These are phyloP conservation scores for Fusarium sp. DNA, from an alignment of 2,329 filamentous ascomycete species.

Conservation along the genomic window DNA sequence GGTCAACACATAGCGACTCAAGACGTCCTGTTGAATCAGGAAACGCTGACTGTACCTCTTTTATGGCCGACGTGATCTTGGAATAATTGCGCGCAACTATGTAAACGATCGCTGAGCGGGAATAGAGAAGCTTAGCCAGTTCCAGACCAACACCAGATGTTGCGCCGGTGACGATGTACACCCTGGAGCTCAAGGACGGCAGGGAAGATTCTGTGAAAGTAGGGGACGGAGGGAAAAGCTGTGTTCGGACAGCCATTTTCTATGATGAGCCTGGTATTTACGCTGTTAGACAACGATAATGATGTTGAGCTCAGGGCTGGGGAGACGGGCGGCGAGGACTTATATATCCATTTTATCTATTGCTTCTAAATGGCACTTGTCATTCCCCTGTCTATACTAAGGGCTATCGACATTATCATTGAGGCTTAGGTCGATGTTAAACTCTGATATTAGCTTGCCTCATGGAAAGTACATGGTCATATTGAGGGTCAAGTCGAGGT, in stretches of 20 bases:
- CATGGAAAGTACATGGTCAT: not conserved
- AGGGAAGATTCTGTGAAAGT: constrained; percentile 29
- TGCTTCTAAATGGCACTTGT: not conserved
- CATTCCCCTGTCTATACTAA: not conserved
- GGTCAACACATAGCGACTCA: constrained; percentile 20
- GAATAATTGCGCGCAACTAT: constrained; percentile 16
- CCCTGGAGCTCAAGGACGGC: constrained; percentile 8
- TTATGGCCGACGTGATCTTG: constrained; percentile 17
- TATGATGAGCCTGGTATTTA: not conserved
- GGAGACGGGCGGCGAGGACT: not conserved
- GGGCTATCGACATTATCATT: not conserved
- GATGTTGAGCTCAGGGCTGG: not conserved
- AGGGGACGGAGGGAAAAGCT: constrained; percentile 28
- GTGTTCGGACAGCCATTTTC: constrained; percentile 20
- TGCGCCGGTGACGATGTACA: constrained; percentile 33
- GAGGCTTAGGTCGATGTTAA: not conserved
- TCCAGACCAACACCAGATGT: constrained; percentile 30
- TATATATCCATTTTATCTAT: not conserved
- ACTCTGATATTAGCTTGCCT: not conserved
- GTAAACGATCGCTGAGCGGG: constrained; percentile 18
- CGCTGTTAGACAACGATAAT: not conserved
- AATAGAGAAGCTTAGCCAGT: constrained; percentile 32
- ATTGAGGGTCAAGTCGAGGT: not conserved
- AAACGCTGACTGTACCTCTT: constrained; percentile 1
- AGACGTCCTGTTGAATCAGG: constrained; percentile 20